Base-by-base conservation (phyloP, 2,329 filamentous ascomycete species). In the Tolypocladium amazonense region DNA sequence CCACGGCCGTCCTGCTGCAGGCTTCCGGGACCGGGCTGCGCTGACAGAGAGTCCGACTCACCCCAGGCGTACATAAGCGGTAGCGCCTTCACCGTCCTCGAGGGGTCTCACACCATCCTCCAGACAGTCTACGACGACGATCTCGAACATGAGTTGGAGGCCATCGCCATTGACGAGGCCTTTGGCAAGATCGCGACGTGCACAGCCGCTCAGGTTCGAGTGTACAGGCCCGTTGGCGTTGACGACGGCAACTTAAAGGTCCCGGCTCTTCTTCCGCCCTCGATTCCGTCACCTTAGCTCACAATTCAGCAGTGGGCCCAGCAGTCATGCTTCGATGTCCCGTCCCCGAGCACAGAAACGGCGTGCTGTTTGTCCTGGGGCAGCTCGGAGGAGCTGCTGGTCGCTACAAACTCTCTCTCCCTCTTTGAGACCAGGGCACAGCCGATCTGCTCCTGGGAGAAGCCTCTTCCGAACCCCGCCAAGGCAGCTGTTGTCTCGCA, bases 61-160 rank as follows among this genome's bases (percentile, higher is more conserved):
- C 56, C 38, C 68, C 23, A 95, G 90, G 85, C 86, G 57, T 99
- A 97, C 75, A 88, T 97, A 65, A 94, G 90, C 62, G 93, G 93
- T 68, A 89, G 88, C 74, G 90, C 90, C 62, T 84, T 97, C 64
- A 85, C 94, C 58, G 87, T 99, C 67, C 85, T 97, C 66, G 83
- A 85, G 69, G 88, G 86, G 57, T 83, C 89, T 58, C 81, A 87
- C 62, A 83, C 83, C 59, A 84, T 97, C 63, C 75, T 96, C 39
- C 94, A 99, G 73, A 97, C 92, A 4, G 88, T 96, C 65, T 96
- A 96, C 76, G 87, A 94, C 69, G 89, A 95, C 68, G 88, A 94
- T 45, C 56, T 27, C 68, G 79, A 85, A 30, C 80, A 76, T 20
- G 71, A 73, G 38, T 77, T 97, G 35, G 83, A 91, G 64, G 88